Percentiles rank a stretch among this genome's conserved stretches.
These are phyloP conservation scores for Didymella pomorum DNA, from an alignment of 2,329 filamentous ascomycete species.

Conservation along the genomic window DNA sequence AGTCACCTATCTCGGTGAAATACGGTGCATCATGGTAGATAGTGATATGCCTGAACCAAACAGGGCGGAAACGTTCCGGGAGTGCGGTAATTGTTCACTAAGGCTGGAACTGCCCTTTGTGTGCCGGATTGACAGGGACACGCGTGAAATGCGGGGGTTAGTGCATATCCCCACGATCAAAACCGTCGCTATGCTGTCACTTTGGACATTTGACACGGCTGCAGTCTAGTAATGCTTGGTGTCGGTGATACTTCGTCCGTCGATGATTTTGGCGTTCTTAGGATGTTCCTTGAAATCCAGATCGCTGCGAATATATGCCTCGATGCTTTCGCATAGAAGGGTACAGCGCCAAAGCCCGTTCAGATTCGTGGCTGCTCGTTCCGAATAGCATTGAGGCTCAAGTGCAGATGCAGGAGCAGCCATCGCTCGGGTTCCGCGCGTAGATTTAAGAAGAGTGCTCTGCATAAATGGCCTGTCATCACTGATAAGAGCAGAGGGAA, in stretches of 20 bases:
- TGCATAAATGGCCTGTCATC: neutral
- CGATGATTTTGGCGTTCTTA: neutral
- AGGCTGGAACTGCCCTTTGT: neutral
- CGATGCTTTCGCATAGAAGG: neutral
- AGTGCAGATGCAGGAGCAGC: conserved; percentile 4
- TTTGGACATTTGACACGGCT: neutral
- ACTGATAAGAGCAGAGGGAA: conserved; percentile 12
- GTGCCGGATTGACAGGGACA: neutral
- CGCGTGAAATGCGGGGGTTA: conserved; percentile 17
- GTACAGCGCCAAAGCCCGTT: no score
- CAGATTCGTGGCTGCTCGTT: neutral
- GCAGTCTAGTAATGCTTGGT: neutral
- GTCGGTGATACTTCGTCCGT: neutral
- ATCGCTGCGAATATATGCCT: neutral
- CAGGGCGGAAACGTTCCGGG: conserved; percentile 16
- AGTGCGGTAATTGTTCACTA: neutral
- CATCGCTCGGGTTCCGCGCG: neutral
- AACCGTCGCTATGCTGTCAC: neutral
- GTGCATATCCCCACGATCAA: conserved; percentile 2
- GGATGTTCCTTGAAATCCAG: neutral
- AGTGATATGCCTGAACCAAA: conserved; percentile 9
- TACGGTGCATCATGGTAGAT: conserved; percentile 14
- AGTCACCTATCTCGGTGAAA: conserved; percentile 10
- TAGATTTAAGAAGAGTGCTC: neutral
- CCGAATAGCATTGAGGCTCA: neutral